These are phyloP conservation scores for Mycena metata DNA, from an alignment of 768 basidiomycete genomes.

Conservation along the genomic window DNA sequence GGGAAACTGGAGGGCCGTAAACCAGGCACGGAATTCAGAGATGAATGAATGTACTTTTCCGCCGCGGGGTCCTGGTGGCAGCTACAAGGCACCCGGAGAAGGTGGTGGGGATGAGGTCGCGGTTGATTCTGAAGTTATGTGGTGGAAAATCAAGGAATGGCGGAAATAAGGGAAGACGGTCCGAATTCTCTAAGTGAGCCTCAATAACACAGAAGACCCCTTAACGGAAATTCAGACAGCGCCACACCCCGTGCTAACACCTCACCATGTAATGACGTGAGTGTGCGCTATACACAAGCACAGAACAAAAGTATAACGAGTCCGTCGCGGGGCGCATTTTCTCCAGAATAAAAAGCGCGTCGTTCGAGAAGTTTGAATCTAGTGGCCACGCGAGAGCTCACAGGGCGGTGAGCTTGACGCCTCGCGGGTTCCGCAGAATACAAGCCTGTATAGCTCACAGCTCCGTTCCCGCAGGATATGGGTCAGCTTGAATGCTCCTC, in stretches of 20 bases:
- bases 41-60: not conserved
- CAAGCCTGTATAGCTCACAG: not conserved
- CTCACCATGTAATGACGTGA: not conserved
- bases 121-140: not conserved
- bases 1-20: not conserved
- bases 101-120: not conserved
- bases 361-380: slow-evolving; percentile 2
- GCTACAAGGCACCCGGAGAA: not conserved
- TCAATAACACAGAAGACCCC: not conserved
- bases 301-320: slow-evolving; percentile 2
- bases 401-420: slow-evolving; percentile 9
- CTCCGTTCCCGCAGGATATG: slow-evolving; percentile 13
- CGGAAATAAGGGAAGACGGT: not conserved
- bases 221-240: not conserved
- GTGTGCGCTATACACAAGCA: not conserved
- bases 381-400: not conserved
- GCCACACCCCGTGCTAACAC: not conserved
- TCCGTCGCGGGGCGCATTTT: not conserved
- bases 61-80: not conserved
- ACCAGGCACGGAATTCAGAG: not conserved
- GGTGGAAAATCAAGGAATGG: not conserved
- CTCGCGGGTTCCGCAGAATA: slow-evolving; percentile 9
- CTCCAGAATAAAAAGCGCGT: not conserved
- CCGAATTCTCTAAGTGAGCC: not conserved
- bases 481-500: slow-evolving; percentile 7